Evolutionary conservation across 176 grass and related monocot genomes (phyloP).

Genomic region (Stipa capillata): DNA sequence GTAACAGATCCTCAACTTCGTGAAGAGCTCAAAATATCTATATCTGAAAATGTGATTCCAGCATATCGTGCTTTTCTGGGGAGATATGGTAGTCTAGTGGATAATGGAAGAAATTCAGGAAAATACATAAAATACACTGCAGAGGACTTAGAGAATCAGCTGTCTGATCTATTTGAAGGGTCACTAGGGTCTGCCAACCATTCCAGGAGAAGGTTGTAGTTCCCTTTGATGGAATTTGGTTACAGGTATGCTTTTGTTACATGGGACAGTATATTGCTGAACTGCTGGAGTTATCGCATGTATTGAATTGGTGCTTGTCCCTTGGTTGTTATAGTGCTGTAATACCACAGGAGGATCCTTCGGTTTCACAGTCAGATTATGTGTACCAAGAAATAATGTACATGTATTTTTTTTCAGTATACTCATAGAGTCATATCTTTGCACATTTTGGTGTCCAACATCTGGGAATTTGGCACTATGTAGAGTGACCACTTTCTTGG

Average conservation of each 20-base stretch:
- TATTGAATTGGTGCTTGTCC: neutral
- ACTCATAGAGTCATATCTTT: constrained; percentile 20
- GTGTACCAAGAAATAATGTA: constrained; percentile 28
- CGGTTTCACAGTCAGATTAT: constrained; percentile 22
- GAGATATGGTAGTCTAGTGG: constrained; percentile 68
- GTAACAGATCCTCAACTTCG: constrained; percentile 78
- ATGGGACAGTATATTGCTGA: constrained; percentile 20
- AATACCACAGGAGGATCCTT: constrained; percentile 22
- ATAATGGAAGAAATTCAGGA: constrained; percentile 58
- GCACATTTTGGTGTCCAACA: neutral
- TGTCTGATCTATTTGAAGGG: constrained; percentile 87
- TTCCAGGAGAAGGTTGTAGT: constrained; percentile 51
- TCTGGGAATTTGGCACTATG: neutral
- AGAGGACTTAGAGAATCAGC: constrained; percentile 80
- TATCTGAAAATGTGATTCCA: constrained; percentile 91
- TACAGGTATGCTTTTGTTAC: constrained; percentile 35
- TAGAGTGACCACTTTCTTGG: neutral
- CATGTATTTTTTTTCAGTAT: constrained; percentile 23
- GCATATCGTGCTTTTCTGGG: constrained; percentile 93
- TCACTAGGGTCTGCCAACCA: constrained; percentile 53
- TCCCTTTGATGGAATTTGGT: constrained; percentile 20
- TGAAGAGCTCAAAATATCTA: constrained; percentile 94
- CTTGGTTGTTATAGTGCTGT: constrained; percentile 27
- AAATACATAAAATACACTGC: constrained; percentile 78
- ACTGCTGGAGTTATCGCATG: constrained; percentile 3